Evolutionary conservation across 768 basidiomycete genomes (phyloP).

Genomic region (Russula lepida): DNA sequence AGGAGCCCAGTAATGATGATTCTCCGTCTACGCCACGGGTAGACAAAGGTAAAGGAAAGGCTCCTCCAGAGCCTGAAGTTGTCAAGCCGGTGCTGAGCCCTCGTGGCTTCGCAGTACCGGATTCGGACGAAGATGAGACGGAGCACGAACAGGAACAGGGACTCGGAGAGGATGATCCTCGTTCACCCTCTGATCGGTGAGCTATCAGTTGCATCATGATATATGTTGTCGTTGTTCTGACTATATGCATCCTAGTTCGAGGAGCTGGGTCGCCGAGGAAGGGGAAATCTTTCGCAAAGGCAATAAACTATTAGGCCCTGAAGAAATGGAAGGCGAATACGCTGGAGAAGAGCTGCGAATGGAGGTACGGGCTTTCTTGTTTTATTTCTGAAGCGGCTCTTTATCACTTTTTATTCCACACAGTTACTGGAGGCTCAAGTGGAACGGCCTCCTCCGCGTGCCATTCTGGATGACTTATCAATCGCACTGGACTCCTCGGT

Average conservation of each 20-base stretch:
- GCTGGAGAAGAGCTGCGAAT: constrained; percentile 82
- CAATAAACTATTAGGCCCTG: constrained; percentile 64
- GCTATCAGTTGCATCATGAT: neutral
- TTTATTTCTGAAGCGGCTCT: neutral
- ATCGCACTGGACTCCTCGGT: constrained; percentile 18
- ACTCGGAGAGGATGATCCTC: constrained; percentile 22
- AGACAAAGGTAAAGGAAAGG: constrained; percentile 74
- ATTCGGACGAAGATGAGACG: constrained; percentile 40
- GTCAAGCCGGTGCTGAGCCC: constrained; percentile 68
- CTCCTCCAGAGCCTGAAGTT: constrained; percentile 58
- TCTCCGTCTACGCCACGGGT: constrained; percentile 49
- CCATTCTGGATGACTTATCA: constrained; percentile 48
- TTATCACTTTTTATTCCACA: neutral
- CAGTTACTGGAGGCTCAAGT: constrained; percentile 82
- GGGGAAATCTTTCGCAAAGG: constrained; percentile 96
- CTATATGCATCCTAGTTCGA: constrained; percentile 41
- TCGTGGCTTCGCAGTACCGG: constrained; percentile 22
- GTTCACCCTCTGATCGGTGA: constrained; percentile 20
- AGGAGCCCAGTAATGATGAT: constrained; percentile 26
- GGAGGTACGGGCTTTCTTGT: constrained; percentile 41
- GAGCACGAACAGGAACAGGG: constrained; percentile 38
- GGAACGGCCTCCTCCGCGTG: constrained; percentile 72
- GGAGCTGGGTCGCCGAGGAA: constrained; percentile 86
- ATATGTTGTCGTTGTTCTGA: neutral
- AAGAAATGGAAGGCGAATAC: constrained; percentile 86